Evolutionary conservation across 139 green algal genomes (phyloP).

Genomic region (Ostreobium quekettii): DNA sequence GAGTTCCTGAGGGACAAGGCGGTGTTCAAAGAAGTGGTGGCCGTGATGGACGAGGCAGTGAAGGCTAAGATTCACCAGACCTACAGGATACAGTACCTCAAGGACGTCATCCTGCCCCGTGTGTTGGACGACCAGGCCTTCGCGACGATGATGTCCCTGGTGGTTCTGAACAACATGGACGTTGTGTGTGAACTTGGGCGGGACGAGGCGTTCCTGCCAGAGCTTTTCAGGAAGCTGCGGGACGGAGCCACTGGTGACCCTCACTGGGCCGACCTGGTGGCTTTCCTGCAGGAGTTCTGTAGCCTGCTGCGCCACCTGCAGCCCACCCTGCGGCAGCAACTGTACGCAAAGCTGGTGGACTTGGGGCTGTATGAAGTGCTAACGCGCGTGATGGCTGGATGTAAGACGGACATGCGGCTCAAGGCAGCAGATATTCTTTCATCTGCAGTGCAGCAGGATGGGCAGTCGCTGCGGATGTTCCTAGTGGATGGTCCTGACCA

Average conservation of each 20-base stretch:
- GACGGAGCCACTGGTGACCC: conserved; percentile 5
- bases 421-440: conserved; percentile 80
- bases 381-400: conserved; percentile 33
- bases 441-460: conserved; percentile 70
- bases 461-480: conserved; percentile 59
- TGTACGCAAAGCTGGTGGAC: conserved; percentile 65
- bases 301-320: conserved; percentile 78
- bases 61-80: conserved; percentile 91
- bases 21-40: conserved; percentile 81
- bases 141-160: conserved; percentile 64
- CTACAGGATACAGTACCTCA: conserved; percentile 85
- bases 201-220: conserved; percentile 70
- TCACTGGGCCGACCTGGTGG: conserved; percentile 79
- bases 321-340: conserved; percentile 36
- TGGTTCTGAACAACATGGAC: conserved; percentile 94
- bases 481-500: conserved; percentile 51
- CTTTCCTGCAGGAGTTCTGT: conserved; percentile 88
- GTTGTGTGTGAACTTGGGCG: conserved; percentile 48
- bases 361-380: conserved; percentile 85
- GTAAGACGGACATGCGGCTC: conserved; percentile 43
- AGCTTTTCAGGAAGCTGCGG: conserved; percentile 70
- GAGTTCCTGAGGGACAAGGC: conserved; percentile 54
- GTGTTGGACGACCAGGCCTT: conserved; percentile 91
- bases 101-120: conserved; percentile 89
- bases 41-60: conserved; percentile 61